These are phyloP conservation scores for Pseudocercospora fuligena DNA, from an alignment of 2,329 filamentous ascomycete species.

Conservation along the genomic window DNA sequence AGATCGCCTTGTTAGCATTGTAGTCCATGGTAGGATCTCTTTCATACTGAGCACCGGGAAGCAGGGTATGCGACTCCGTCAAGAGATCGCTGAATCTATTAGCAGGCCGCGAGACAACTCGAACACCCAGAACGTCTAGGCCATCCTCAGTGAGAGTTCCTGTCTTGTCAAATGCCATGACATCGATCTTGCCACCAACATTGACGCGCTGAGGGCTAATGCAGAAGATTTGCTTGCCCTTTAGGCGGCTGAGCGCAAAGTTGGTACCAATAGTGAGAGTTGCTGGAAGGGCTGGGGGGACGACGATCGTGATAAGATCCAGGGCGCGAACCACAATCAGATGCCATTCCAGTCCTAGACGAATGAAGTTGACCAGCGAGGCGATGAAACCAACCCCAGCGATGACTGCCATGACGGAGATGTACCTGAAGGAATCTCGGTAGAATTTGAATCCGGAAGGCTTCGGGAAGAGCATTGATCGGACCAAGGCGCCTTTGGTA, in stretches of 20 bases:
- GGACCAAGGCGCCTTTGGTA: slow-evolving; percentile 91
- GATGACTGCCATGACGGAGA: slow-evolving; percentile 90
- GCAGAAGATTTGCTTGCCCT: slow-evolving; percentile 90
- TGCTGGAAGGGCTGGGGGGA: slow-evolving; percentile 90
- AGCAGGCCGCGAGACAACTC: slow-evolving; percentile 69
- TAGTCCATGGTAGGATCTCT: slow-evolving; percentile 65
- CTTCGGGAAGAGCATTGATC: slow-evolving; percentile 98
- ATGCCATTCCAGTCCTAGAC: slow-evolving; percentile 82
- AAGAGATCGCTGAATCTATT: slow-evolving; percentile 78
- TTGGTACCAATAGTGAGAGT: slow-evolving; percentile 96
- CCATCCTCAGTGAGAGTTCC: slow-evolving; percentile 98
- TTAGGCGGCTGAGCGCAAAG: slow-evolving; percentile 85
- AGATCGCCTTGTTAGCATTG: slow-evolving; percentile 68
- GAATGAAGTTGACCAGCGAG: slow-evolving; percentile 91
- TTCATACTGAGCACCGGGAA: slow-evolving; percentile 60
- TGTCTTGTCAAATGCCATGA: slow-evolving; percentile 98
- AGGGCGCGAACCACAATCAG: slow-evolving; percentile 89
- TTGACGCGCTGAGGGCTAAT: slow-evolving; percentile 98
- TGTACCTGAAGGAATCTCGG: slow-evolving; percentile 95
- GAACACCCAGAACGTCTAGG: slow-evolving; percentile 86
- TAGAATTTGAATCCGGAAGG: slow-evolving; percentile 99
- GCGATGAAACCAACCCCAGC: slow-evolving; percentile 85
- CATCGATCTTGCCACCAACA: slow-evolving; percentile 91
- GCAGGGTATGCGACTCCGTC: slow-evolving; percentile 64
- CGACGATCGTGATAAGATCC: slow-evolving; percentile 96